phyloP scores from a whole-genome alignment of 768 basidiomycete species.

The Trametes cinnabarina region DNA sequence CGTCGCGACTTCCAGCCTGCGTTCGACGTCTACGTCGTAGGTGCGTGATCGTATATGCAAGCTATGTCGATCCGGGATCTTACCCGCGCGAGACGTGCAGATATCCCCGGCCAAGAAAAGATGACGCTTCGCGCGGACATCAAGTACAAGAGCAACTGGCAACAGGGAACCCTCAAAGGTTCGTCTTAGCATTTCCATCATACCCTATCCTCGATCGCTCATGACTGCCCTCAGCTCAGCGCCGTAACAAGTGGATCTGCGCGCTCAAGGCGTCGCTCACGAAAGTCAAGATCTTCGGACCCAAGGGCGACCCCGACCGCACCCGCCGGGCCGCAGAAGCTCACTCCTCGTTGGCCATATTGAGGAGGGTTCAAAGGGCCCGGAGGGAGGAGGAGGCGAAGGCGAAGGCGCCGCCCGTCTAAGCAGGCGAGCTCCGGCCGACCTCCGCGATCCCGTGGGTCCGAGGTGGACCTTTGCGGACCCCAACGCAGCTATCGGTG shows the following conservation, averaged over 20 bases:
- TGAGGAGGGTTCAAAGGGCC: conserved; percentile 57
- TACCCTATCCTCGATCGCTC: not conserved
- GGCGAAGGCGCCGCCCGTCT: not conserved
- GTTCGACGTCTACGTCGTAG: conserved; percentile 72
- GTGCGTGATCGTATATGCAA: conserved; percentile 32
- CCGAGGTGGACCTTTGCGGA: conserved; percentile 27
- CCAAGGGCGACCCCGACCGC: conserved; percentile 55
- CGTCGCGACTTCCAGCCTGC: conserved; percentile 71
- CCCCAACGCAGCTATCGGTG: conserved; percentile 25
- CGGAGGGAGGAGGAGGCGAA: conserved; percentile 24
- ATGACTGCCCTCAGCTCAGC: conserved; percentile 36
- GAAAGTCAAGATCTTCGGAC: conserved; percentile 71
- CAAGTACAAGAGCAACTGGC: conserved; percentile 87
- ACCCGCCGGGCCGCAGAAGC: conserved; percentile 52
- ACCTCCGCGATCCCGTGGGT: conserved; percentile 21
- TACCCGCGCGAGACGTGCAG: conserved; percentile 30
- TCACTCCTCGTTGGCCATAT: conserved; percentile 77
- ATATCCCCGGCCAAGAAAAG: conserved; percentile 78
- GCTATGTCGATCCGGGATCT: not conserved
- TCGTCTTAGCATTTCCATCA: not conserved
- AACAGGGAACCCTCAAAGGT: conserved; percentile 74
- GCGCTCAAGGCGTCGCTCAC: conserved; percentile 72
- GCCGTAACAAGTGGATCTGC: conserved; percentile 92
- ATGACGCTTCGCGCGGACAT: conserved; percentile 78
- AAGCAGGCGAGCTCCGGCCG: not conserved